phyloP scores from a whole-genome alignment of 176 grass and related monocot species.

The Bonia amplexicaulis region DNA sequence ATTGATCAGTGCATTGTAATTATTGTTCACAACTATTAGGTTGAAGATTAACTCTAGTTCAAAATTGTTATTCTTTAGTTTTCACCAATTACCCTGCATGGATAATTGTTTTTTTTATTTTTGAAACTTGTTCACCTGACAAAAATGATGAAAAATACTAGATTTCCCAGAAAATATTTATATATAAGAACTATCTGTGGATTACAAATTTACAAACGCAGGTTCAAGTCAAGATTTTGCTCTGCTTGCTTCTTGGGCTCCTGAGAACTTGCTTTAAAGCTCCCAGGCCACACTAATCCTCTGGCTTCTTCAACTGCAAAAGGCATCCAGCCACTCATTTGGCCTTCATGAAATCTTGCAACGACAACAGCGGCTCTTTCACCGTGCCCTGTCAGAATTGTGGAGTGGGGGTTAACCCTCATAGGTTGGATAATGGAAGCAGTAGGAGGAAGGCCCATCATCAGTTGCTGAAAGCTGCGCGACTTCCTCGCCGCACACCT shows the following conservation, averaged over 20 bases:
- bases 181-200: slow-evolving; percentile 13
- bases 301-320: slow-evolving; percentile 36
- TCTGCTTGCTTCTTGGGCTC: slow-evolving; percentile 25
- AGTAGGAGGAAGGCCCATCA: slow-evolving; percentile 29
- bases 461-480: slow-evolving; percentile 38
- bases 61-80: neutral
- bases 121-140: neutral
- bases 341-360: slow-evolving; percentile 44
- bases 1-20: neutral
- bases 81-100: neutral
- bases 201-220: slow-evolving; percentile 53
- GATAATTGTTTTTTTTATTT: neutral
- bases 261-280: slow-evolving; percentile 51
- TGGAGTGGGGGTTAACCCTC: slow-evolving; percentile 57
- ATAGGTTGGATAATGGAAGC: slow-evolving; percentile 56
- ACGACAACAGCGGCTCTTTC: slow-evolving; percentile 26
- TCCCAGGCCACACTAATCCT: slow-evolving; percentile 59
- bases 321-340: slow-evolving; percentile 43
- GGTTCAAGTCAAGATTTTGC: slow-evolving; percentile 61
- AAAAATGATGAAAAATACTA: neutral
- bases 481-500: slow-evolving; percentile 60
- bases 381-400: slow-evolving; percentile 39
- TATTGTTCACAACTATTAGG: neutral
- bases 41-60: neutral
- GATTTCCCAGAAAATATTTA: slow-evolving; percentile 18